Evolutionary conservation across 352 stramenopile genomes (phyloP).

Genomic region (Globisporangium okanoganense): DNA sequence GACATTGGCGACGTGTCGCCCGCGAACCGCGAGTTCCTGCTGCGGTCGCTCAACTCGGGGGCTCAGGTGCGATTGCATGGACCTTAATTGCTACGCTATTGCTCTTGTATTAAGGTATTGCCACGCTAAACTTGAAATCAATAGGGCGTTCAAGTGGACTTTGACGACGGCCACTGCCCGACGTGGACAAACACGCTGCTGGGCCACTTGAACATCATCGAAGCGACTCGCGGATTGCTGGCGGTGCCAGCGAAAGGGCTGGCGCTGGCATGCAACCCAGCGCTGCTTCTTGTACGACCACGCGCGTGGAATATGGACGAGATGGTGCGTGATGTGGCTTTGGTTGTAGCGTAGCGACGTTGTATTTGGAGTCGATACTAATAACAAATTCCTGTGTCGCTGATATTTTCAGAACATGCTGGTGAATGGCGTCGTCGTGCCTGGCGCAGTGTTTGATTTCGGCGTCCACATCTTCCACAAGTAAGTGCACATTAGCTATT

Average conservation of each 20-base stretch:
- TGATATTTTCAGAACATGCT: constrained; percentile 68
- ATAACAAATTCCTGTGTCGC: background rate
- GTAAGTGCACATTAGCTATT: constrained; percentile 17
- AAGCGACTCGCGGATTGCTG: constrained; percentile 78
- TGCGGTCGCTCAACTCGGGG: constrained; percentile 92
- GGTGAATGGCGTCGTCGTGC: constrained; percentile 85
- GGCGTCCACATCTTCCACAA: constrained; percentile 96
- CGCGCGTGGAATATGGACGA: constrained; percentile 96
- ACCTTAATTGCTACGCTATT: constrained; percentile 36
- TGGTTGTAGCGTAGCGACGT: background rate
- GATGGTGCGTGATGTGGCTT: constrained; percentile 35
- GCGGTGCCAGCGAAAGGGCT: constrained; percentile 19
- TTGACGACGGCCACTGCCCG: constrained; percentile 80
- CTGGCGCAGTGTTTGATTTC: constrained; percentile 94
- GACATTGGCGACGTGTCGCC: constrained; percentile 92
- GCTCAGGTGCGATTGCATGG: constrained; percentile 70
- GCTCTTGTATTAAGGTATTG: background rate
- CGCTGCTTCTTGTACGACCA: constrained; percentile 91
- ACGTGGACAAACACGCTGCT: constrained; percentile 92
- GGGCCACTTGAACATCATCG: constrained; percentile 90
- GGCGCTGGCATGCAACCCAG: constrained; percentile 30
- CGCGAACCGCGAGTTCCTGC: constrained; percentile 87
- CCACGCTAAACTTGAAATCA: background rate
- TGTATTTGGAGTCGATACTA: background rate
- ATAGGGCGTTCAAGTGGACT: constrained; percentile 74